Percentiles rank a stretch among this genome's conserved stretches.
Conservation (phyloP, 2,329 filamentous ascomycete species). For the Claviceps paspali region DNA sequence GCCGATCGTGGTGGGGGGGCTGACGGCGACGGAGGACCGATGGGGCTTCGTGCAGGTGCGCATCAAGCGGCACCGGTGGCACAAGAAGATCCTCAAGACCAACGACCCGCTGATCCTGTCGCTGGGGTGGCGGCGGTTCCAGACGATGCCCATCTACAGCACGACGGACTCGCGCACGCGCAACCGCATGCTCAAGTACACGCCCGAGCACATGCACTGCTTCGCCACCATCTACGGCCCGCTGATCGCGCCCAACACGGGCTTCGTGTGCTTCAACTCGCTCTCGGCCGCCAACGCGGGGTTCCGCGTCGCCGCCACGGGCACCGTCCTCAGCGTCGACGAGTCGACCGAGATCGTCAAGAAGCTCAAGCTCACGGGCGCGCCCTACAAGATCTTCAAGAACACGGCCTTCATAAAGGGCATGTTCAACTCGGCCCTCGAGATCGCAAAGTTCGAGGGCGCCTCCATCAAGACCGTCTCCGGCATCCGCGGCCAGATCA, state of each 20-base stretch:
- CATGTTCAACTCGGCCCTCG: constrained; percentile 88
- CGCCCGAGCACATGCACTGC: constrained; percentile 98
- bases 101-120: constrained; percentile 97
- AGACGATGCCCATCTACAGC: constrained; percentile 82
- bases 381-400: constrained; percentile 96
- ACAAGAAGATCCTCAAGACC: constrained; percentile 97
- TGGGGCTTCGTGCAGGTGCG: constrained; percentile 92
- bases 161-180: constrained; percentile 86
- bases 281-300: constrained; percentile 73
- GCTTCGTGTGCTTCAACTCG: constrained; percentile 86
- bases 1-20: constrained; percentile 80
- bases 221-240: constrained; percentile 93
- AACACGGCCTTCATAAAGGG: constrained; percentile 98
- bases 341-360: constrained; percentile 97
- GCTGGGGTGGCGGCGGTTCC: constrained; percentile 89
- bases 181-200: constrained; percentile 98
- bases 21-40: constrained; percentile 83
- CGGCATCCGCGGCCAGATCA: constrained; percentile 91
- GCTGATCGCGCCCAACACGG: constrained; percentile 86
- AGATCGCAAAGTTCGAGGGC: constrained; percentile 97
- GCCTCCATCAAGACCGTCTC: constrained; percentile 93
- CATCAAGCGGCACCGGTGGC: constrained; percentile 96
- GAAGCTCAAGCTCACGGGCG: constrained; percentile 92
- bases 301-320: constrained; percentile 88
- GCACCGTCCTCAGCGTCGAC: constrained; percentile 85